Conservation (phyloP, 768 basidiomycete genomes). For the Tulasnella sp. region DNA sequence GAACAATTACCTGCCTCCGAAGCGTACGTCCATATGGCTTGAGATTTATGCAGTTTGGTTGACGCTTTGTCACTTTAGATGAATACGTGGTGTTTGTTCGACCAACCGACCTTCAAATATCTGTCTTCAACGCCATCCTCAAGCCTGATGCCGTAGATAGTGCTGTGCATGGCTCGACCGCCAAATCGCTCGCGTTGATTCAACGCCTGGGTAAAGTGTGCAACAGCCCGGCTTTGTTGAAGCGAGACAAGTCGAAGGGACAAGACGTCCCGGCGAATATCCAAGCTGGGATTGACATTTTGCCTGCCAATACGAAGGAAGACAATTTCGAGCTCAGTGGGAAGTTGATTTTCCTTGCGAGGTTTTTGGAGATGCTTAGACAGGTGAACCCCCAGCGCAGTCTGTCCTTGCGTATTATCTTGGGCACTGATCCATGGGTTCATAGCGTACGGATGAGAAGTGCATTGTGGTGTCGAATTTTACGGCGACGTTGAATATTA, state of each 20-base stretch:
- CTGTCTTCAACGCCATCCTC: conserved; percentile 67
- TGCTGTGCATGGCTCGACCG: conserved; percentile 56
- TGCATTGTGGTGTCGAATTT: conserved; percentile 94
- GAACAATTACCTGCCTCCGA: conserved; percentile 77
- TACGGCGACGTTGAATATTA: conserved; percentile 82
- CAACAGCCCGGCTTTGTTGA: conserved; percentile 76
- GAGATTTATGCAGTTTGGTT: not conserved
- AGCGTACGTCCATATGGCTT: conserved; percentile 38
- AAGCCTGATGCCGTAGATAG: conserved; percentile 55
- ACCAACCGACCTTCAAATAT: conserved; percentile 70
- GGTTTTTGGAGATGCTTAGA: conserved; percentile 46
- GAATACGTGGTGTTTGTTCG: conserved; percentile 98
- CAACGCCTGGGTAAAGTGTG: conserved; percentile 77
- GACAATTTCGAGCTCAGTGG: conserved; percentile 68
- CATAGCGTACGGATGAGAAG: conserved; percentile 76
- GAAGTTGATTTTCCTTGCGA: conserved; percentile 56
- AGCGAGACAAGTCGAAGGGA: conserved; percentile 38
- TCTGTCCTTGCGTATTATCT: not conserved
- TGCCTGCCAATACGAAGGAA: conserved; percentile 22
- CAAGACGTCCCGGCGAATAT: conserved; percentile 35
- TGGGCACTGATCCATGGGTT: not conserved
- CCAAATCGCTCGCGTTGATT: conserved; percentile 69
- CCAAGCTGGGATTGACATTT: conserved; percentile 26
- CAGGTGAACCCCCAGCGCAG: conserved; percentile 33
- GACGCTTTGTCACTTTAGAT: conserved; percentile 35